phyloP scores from a whole-genome alignment of 345 rosid genomes.

The Draba incana region DNA sequence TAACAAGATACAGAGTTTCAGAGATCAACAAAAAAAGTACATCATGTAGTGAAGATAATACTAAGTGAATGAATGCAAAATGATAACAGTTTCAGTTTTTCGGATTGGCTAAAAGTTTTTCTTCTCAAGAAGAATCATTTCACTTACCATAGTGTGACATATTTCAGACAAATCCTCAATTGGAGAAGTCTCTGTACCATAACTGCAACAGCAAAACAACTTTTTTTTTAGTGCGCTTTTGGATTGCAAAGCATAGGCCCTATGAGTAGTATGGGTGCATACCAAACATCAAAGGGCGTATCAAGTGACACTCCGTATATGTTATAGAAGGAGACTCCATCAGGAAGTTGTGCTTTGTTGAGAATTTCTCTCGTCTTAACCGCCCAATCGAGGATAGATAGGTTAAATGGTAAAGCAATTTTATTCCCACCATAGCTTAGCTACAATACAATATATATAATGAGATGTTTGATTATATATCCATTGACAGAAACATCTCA shows the following conservation, averaged over 20 bases:
- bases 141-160: slow-evolving; percentile 75
- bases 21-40: not conserved
- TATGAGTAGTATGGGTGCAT: slow-evolving; percentile 33
- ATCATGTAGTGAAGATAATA: not conserved
- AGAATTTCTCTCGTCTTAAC: slow-evolving; percentile 66
- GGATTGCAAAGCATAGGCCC: slow-evolving; percentile 2
- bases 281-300: slow-evolving; percentile 89
- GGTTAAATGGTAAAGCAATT: slow-evolving; percentile 75
- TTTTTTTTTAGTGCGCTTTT: slow-evolving; percentile 10
- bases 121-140: slow-evolving; percentile 19
- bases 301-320: slow-evolving; percentile 76
- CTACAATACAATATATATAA: slow-evolving; percentile 41
- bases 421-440: slow-evolving; percentile 63
- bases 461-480: slow-evolving; percentile 2
- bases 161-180: slow-evolving; percentile 76
- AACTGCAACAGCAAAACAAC: slow-evolving; percentile 52
- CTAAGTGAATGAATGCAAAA: slow-evolving; percentile 3
- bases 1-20: slow-evolving; percentile 22
- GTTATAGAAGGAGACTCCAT: slow-evolving; percentile 75
- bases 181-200: slow-evolving; percentile 78
- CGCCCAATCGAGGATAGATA: slow-evolving; percentile 71
- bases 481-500: slow-evolving; percentile 7
- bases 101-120: not conserved
- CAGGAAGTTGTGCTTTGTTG: slow-evolving; percentile 62
- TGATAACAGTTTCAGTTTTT: not conserved